Base-by-base conservation (phyloP, 2,329 filamentous ascomycete genomes). In the Fonsecaea monophora region DNA sequence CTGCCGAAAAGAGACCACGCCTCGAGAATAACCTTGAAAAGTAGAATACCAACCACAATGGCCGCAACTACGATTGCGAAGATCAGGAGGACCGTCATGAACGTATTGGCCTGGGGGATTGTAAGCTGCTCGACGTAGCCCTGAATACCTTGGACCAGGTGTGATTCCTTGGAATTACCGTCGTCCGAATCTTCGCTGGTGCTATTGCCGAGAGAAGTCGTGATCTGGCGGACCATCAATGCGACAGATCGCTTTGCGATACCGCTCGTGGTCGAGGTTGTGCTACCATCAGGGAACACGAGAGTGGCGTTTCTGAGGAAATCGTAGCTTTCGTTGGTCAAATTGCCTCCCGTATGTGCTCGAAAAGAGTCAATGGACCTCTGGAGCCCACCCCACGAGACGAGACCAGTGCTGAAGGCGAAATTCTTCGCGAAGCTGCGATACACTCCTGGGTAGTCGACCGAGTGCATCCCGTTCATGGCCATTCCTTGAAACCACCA, bases 401-500 rank as follows among this genome's bases (percentile, higher is more conserved):
- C 84, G 65, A 98, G 81, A 59, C 93, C 93, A 34, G 90, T 90
- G 70, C 92, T 94, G 83, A 97, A 98, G 55, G 85, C 94, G 78
- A 99, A 98, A 81, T 98, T 98, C 81, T 92, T 92, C 69, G 90
- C 83, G 79, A 97, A 99, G 77, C 89, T 94, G 72, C 89, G 88
- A 81, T 98, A 98, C 42, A 98, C 88, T 40, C 87, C 83, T 3
- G 95, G 95, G 72, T 97, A 93, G 73, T 89, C 87, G 73, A 96
- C 94, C 67, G 92, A 96, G 77, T 97, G 85, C 95, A 98, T 98
- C 71, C 95, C 94, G 78, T 95, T 97, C 83, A 95, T 90, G 34
- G 95, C 93, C 84, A 98, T 91, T 58, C 90, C 90, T 79, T 98
- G 94, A 78, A 98, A 97, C 87, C 92, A 96, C 68, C 90, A 89